Percentiles rank a stretch among this genome's conserved stretches.
Evolutionary conservation across 2,329 filamentous ascomycete species (phyloP).

Genomic region (Epichloe sylvatica): DNA sequence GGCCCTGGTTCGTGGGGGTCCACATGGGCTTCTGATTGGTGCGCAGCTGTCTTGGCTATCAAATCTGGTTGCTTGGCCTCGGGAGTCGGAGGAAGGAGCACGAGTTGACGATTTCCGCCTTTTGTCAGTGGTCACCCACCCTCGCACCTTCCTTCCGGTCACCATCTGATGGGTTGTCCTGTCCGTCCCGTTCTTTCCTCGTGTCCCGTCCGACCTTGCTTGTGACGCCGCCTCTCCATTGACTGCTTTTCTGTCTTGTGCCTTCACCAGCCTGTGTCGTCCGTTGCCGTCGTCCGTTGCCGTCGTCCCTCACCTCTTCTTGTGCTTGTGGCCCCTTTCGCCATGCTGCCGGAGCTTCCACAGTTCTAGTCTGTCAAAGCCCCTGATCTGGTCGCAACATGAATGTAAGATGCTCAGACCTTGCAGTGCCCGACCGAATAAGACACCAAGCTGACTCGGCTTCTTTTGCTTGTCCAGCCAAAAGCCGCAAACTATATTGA

Average conservation of each 20-base stretch:
- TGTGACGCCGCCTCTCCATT: slow-evolving; percentile 2
- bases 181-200: background rate
- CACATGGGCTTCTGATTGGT: slow-evolving; percentile 14
- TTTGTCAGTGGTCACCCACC: no score
- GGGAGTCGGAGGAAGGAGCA: no score
- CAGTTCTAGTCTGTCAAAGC: slow-evolving; percentile 9
- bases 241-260: background rate
- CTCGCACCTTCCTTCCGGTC: no score
- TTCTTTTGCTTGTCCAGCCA: slow-evolving; percentile 25
- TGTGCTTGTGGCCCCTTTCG: slow-evolving; percentile 1
- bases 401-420: slow-evolving; percentile 19
- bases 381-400: slow-evolving; percentile 21
- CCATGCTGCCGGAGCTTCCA: slow-evolving; percentile 11
- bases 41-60: background rate
- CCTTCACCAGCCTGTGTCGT: background rate
- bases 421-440: background rate
- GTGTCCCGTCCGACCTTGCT: background rate
- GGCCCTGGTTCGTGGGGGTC: slow-evolving; percentile 12
- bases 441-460: slow-evolving; percentile 5
- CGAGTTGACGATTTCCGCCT: no score
- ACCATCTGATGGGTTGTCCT: no score
- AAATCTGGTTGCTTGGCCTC: no score
- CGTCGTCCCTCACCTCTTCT: background rate
- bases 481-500: slow-evolving; percentile 76
- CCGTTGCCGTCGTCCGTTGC: background rate